Base-by-base conservation (phyloP, 1,139 yeast species). In the Yamadazyma sp. region DNA sequence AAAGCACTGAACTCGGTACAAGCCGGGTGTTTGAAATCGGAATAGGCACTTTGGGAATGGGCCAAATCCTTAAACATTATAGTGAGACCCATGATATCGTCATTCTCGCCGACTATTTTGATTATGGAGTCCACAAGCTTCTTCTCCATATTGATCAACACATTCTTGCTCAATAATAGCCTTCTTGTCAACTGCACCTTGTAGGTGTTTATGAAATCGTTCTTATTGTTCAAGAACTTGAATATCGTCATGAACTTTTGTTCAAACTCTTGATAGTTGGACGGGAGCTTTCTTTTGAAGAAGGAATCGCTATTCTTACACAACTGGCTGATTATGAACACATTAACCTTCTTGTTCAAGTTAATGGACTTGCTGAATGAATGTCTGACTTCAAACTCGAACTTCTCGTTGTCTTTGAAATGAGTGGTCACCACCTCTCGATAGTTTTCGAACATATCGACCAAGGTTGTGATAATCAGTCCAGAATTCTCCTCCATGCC, bases 121-220 rank as follows among this genome's bases (percentile, higher is more conserved):
- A 57, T 38, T 7, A 67, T 52, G 5, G 51, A 42, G 7, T 57
- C 57, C 1, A 60, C 63, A 23, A 70, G 42, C 14, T 43, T 46
- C 31, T 47, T 47, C 38, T 70, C 76, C 3, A 47, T 44, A 0
- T 35, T 45, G 10, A 57, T 41, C 32, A 54, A 10, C 11, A 58
- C 40, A 9, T 51, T 50, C 34, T 53, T 58, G 27, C 57, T 54
- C 18, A 66, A 41, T 24, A 70, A 52, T 26, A 70, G 52, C 38
- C 77, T 48, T 40, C 59, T 58, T 3, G 75, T 66, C 16, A 70
- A 50, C 31, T 70, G 74, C 33, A 56, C 56, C 40, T 64, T 66
- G 45, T 65, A 70, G 2, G 52, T 45, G 2, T 47, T 35, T 3
- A 69, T 46, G 41, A 70, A 67, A 22, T 61, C 67, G 28, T 48